These are phyloP conservation scores for Penicillium nordicum DNA, from an alignment of 2,329 filamentous ascomycete genomes.

Conservation along the genomic window DNA sequence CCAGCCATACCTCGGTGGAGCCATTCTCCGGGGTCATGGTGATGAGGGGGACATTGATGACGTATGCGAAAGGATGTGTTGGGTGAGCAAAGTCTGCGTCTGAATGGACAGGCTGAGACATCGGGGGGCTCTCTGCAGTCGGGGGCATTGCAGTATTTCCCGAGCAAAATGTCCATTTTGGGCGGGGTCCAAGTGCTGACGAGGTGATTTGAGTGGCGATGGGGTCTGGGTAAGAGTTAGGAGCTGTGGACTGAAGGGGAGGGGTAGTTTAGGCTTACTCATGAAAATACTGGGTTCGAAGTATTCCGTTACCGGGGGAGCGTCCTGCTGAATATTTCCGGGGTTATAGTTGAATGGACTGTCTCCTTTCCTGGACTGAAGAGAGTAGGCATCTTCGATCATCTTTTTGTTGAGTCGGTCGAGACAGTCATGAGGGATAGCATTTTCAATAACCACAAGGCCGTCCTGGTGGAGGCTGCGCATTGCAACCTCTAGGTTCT, in stretches of 20 bases:
- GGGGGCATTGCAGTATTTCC: constrained; percentile 52
- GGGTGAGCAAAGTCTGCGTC: constrained; percentile 60
- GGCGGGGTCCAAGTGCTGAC: constrained; percentile 52
- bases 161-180: constrained; percentile 57
- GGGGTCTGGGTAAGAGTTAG: constrained; percentile 47
- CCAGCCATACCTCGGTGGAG: constrained; percentile 59
- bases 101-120: constrained; percentile 52
- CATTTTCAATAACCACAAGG: constrained; percentile 55
- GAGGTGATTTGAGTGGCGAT: constrained; percentile 37
- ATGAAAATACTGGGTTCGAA: constrained; percentile 53
- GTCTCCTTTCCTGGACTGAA: constrained; percentile 53
- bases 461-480: constrained; percentile 53
- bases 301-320: constrained; percentile 49
- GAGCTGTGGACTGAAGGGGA: neutral
- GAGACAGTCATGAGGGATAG: constrained; percentile 50
- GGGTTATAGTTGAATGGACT: constrained; percentile 61
- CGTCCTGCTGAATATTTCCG: constrained; percentile 59
- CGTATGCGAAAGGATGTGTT: constrained; percentile 53
- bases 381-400: constrained; percentile 53
- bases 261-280: constrained; percentile 40
- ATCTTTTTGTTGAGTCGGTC: constrained; percentile 58
- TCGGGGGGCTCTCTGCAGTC: constrained; percentile 31
- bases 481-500: constrained; percentile 56
- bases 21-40: constrained; percentile 53
- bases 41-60: constrained; percentile 54